Evolutionary conservation across 805 yeast species (phyloP).

Genomic region (Sugiyamaella chiloensis): DNA sequence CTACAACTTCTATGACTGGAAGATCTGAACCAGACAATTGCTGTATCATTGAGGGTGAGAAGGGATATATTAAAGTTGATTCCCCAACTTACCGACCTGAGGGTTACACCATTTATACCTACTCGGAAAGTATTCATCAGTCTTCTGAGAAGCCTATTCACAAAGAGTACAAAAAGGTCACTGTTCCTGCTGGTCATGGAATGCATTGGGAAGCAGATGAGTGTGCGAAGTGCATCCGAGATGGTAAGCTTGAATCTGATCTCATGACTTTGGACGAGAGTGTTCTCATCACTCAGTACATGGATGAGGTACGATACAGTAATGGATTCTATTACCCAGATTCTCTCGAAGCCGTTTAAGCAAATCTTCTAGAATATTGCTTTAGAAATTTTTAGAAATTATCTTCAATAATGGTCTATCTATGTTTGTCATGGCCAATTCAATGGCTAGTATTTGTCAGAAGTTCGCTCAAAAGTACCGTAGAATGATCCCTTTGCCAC

Average conservation of each 20-base stretch:
- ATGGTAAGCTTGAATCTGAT: constrained; percentile 39
- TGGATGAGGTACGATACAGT: constrained; percentile 47
- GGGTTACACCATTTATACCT: constrained; percentile 19
- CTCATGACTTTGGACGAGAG: constrained; percentile 46
- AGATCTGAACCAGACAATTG: constrained; percentile 9
- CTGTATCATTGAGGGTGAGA: constrained; percentile 23
- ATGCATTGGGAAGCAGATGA: constrained; percentile 57
- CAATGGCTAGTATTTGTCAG: constrained; percentile 5
- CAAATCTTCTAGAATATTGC: too few species aligned
- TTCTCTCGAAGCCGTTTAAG: constrained; percentile 30
- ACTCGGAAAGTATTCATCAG: constrained; percentile 10
- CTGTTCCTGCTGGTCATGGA: constrained; percentile 37
- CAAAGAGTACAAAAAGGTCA: constrained; percentile 7
- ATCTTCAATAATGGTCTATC: too few species aligned
- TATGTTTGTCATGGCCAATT: not conserved
- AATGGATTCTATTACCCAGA: constrained; percentile 46
- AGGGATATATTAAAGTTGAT: constrained; percentile 24
- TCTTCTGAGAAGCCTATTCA: constrained; percentile 1
- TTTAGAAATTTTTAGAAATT: too few species aligned
- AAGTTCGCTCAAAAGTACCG: constrained; percentile 21
- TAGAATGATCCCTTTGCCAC: constrained; percentile 15
- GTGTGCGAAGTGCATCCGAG: constrained; percentile 44
- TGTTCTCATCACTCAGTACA: constrained; percentile 43
- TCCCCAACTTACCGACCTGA: constrained; percentile 23
- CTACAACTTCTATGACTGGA: constrained; percentile 13